These are phyloP conservation scores for Amorphotheca resinae DNA, from an alignment of 495 filamentous ascomycete genomes.

Conservation along the genomic window DNA sequence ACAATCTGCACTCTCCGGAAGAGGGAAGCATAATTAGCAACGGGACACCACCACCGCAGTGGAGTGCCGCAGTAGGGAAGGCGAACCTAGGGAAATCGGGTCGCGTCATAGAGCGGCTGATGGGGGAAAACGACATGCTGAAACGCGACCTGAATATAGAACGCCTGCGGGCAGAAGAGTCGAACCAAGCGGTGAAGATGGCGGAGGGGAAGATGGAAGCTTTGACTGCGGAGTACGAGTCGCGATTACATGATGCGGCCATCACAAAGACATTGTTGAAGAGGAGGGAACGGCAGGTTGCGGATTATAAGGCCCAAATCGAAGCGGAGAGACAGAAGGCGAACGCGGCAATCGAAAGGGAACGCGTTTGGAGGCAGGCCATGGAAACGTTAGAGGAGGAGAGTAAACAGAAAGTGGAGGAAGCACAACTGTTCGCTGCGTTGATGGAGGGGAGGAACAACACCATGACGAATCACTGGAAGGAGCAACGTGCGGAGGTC, in stretches of 20 bases:
- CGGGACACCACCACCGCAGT: slow-evolving; percentile 23
- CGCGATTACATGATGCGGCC: slow-evolving; percentile 55
- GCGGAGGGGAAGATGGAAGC: slow-evolving; percentile 62
- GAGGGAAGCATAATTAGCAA: slow-evolving; percentile 1
- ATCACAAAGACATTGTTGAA: slow-evolving; percentile 57
- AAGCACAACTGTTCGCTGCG: slow-evolving; percentile 42
- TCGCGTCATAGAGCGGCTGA: slow-evolving; percentile 81
- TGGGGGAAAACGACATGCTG: slow-evolving; percentile 77
- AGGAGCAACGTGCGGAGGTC: slow-evolving; percentile 49
- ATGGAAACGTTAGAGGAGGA: slow-evolving; percentile 49
- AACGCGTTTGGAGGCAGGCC: slow-evolving; percentile 48
- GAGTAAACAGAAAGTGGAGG: slow-evolving; percentile 48
- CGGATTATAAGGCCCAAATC: slow-evolving; percentile 53
- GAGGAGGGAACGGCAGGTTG: slow-evolving; percentile 70
- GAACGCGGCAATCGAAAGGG: slow-evolving; percentile 42
- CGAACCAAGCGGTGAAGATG: slow-evolving; percentile 56
- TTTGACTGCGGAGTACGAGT: slow-evolving; percentile 53
- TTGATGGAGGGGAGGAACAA: slow-evolving; percentile 55
- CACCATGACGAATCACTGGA: slow-evolving; percentile 53
- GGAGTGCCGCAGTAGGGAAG: slow-evolving; percentile 67
- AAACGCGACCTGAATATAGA: slow-evolving; percentile 70
- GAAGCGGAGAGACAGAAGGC: slow-evolving; percentile 54
- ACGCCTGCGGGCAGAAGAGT: slow-evolving; percentile 58
- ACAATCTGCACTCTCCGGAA: not conserved
- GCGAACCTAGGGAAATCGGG: slow-evolving; percentile 80